phyloP scores from a whole-genome alignment of 2,329 filamentous ascomycete species.

The Escovopsis sp. region DNA sequence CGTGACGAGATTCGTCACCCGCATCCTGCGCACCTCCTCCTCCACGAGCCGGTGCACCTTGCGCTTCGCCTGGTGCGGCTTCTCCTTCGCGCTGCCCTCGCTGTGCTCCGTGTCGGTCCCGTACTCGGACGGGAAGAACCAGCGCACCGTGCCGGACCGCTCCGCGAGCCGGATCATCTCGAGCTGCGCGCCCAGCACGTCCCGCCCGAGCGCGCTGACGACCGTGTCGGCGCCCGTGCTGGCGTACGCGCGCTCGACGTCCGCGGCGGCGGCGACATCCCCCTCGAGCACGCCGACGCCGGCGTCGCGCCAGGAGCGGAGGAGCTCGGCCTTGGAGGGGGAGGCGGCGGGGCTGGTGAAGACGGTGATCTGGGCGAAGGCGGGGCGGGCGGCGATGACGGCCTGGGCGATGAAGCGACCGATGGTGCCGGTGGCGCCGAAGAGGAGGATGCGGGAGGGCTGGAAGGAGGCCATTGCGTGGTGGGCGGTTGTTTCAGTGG shows the following conservation, averaged over 20 bases:
- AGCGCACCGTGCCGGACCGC: slow-evolving; percentile 34
- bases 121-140: slow-evolving; percentile 55
- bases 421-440: slow-evolving; percentile 27
- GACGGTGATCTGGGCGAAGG: slow-evolving; percentile 19
- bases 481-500: too few relatives aligned
- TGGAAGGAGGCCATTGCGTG: slow-evolving; percentile 1
- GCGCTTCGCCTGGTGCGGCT: slow-evolving; percentile 55
- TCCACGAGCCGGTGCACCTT: slow-evolving; percentile 47
- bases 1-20: slow-evolving; percentile 53
- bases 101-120: slow-evolving; percentile 50
- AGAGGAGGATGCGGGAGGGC: slow-evolving; percentile 3
- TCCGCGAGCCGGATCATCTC: slow-evolving; percentile 45
- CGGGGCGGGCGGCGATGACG: slow-evolving; percentile 19
- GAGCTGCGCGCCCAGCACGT: slow-evolving; percentile 45
- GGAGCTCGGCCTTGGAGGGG: slow-evolving; percentile 1
- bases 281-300: slow-evolving; percentile 11
- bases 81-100: slow-evolving; percentile 40
- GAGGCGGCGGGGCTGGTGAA: slow-evolving; percentile 11
- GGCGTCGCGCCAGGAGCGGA: slow-evolving; percentile 2
- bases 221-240: slow-evolving; percentile 45
- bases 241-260: slow-evolving; percentile 43
- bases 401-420: slow-evolving; percentile 24
- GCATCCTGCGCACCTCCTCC: slow-evolving; percentile 34
- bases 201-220: slow-evolving; percentile 47
- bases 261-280: slow-evolving; percentile 20